phyloP scores from a whole-genome alignment of 352 stramenopile genomes.

The Phytophthora fragariae region DNA sequence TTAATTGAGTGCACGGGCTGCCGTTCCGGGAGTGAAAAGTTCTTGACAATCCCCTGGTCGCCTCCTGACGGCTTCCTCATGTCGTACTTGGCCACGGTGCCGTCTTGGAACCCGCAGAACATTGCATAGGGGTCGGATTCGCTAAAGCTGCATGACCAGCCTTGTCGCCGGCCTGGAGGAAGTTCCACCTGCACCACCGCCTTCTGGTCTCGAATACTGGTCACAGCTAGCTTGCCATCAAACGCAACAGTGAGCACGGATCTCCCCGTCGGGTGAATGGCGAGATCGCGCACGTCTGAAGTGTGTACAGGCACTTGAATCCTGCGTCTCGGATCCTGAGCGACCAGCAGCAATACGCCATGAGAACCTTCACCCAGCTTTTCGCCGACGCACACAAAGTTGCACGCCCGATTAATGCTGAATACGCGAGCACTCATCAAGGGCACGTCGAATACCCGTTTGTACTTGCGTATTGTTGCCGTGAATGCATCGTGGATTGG shows the following conservation, averaged over 20 bases:
- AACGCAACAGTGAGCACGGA: constrained; percentile 65
- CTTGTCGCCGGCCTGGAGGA: constrained; percentile 48
- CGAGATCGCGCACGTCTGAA: constrained; percentile 64
- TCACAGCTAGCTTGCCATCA: constrained; percentile 65
- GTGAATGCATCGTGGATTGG: constrained; percentile 10
- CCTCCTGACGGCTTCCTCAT: constrained; percentile 45
- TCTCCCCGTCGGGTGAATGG: constrained; percentile 43
- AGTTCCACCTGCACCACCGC: constrained; percentile 51
- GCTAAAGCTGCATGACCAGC: constrained; percentile 65
- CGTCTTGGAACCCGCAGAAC: constrained; percentile 67
- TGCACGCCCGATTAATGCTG: constrained; percentile 53
- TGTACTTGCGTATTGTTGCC: constrained; percentile 45
- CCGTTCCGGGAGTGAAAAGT: constrained; percentile 44
- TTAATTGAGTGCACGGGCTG: constrained; percentile 68
- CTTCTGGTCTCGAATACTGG: constrained; percentile 50
- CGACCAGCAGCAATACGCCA: constrained; percentile 58
- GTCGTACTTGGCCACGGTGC: constrained; percentile 58
- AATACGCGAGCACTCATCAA: constrained; percentile 64
- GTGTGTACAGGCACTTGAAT: constrained; percentile 47
- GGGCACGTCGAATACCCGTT: constrained; percentile 42
- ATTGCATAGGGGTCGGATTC: constrained; percentile 48
- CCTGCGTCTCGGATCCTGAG: constrained; percentile 41
- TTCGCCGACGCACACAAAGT: constrained; percentile 63
- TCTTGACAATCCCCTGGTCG: constrained; percentile 40
- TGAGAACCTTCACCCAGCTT: constrained; percentile 36